Percentiles rank a stretch among this genome's conserved stretches.
These are phyloP conservation scores for Infundibulicybe gibba DNA, from an alignment of 768 basidiomycete species.

Conservation along the genomic window DNA sequence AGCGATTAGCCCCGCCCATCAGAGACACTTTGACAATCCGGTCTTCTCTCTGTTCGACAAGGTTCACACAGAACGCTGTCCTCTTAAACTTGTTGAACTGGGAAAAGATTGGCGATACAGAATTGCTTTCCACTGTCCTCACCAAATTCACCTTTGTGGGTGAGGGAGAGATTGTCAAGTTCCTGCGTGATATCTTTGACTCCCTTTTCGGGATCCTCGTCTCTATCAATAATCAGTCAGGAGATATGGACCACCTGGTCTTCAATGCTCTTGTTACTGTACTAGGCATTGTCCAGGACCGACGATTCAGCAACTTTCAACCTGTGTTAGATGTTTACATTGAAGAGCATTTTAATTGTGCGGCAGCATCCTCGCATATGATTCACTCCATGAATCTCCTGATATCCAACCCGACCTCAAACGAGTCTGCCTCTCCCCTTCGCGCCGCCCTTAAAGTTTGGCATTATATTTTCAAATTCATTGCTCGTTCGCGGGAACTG, in stretches of 20 bases:
- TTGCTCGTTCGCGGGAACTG: slow-evolving; percentile 83
- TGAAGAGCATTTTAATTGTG: slow-evolving; percentile 80
- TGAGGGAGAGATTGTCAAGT: slow-evolving; percentile 94
- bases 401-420: slow-evolving; percentile 65
- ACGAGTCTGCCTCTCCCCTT: slow-evolving; percentile 72
- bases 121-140: slow-evolving; percentile 67
- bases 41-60: slow-evolving; percentile 88
- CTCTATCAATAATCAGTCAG: slow-evolving; percentile 66
- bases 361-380: slow-evolving; percentile 79
- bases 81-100: slow-evolving; percentile 78
- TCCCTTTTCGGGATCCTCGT: slow-evolving; percentile 87
- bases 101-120: slow-evolving; percentile 65
- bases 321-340: slow-evolving; percentile 94
- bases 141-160: slow-evolving; percentile 88
- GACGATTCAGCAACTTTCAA: slow-evolving; percentile 93
- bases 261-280: slow-evolving; percentile 91
- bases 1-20: slow-evolving; percentile 62
- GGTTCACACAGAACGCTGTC: slow-evolving; percentile 87
- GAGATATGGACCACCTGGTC: slow-evolving; percentile 81
- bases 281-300: slow-evolving; percentile 88
- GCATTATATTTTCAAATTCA: slow-evolving; percentile 96
- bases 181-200: slow-evolving; percentile 87
- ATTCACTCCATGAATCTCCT: slow-evolving; percentile 86
- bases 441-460: slow-evolving; percentile 93
- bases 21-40: slow-evolving; percentile 80